Conservation (phyloP, 345 rosid genomes). For the Linum lewisii region DNA sequence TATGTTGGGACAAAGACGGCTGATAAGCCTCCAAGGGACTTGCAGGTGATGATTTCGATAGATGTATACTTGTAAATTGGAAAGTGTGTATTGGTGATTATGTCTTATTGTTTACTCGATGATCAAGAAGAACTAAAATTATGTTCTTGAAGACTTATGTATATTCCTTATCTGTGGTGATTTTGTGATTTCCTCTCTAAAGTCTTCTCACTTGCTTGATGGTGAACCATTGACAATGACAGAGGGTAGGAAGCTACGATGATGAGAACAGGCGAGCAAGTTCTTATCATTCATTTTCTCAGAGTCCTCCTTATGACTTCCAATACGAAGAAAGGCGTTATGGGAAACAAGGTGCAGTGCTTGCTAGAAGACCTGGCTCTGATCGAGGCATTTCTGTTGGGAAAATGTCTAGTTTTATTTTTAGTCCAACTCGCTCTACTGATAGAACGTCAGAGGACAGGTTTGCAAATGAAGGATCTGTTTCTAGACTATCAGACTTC, state of each 20-base stretch:
- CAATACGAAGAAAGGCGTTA: slow-evolving; percentile 89
- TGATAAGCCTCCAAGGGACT: slow-evolving; percentile 67
- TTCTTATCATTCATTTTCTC: slow-evolving; percentile 96
- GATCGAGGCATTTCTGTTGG: slow-evolving; percentile 54
- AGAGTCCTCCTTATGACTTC: slow-evolving; percentile 95
- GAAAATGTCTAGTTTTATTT: slow-evolving; percentile 61
- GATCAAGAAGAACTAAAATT: too few relatives aligned
- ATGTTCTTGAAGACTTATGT: neutral
- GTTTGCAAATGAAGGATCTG: slow-evolving; percentile 80
- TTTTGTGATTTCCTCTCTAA: slow-evolving; percentile 8
- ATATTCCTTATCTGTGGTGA: neutral
- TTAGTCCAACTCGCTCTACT: slow-evolving; percentile 67
- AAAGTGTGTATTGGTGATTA: neutral
- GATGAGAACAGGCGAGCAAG: slow-evolving; percentile 73
- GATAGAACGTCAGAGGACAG: slow-evolving; percentile 59
- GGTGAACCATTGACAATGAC: slow-evolving; percentile 27
- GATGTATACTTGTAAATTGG: neutral
- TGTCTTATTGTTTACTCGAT: neutral
- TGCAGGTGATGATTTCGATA: slow-evolving; percentile 40
- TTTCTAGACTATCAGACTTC: slow-evolving; percentile 69
- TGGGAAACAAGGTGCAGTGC: slow-evolving; percentile 54
- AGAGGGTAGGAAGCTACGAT: slow-evolving; percentile 52
- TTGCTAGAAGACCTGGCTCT: slow-evolving; percentile 87
- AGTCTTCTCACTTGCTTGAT: slow-evolving; percentile 12
- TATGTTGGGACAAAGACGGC: slow-evolving; percentile 58